Conservation (phyloP, 495 filamentous ascomycete genomes). For the Bacidia rubella region DNA sequence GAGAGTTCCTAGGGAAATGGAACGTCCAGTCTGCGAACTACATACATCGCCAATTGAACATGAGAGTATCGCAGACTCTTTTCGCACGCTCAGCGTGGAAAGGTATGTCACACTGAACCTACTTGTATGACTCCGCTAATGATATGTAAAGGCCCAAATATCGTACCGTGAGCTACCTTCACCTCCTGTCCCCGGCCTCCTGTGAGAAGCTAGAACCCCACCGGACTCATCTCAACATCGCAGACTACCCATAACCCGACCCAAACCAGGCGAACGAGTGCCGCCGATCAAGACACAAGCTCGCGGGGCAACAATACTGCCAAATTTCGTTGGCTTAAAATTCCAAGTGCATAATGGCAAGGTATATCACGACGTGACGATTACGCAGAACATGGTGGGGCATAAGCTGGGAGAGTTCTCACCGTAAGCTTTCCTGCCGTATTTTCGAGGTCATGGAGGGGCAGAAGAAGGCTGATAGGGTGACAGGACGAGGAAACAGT, state of each 20-base stretch:
- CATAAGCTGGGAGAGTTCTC: slow-evolving; percentile 95
- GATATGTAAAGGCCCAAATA: slow-evolving; percentile 36
- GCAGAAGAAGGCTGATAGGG: background rate
- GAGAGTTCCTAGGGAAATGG: too few species aligned
- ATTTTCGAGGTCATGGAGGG: background rate
- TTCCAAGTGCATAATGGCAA: slow-evolving; percentile 97
- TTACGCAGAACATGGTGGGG: slow-evolving; percentile 97
- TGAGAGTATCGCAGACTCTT: slow-evolving; percentile 49
- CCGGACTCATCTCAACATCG: background rate
- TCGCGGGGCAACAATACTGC: slow-evolving; percentile 82
- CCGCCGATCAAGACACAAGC: slow-evolving; percentile 80
- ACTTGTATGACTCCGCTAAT: too few species aligned
- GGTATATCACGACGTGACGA: slow-evolving; percentile 70
- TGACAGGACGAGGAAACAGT: slow-evolving; percentile 59
- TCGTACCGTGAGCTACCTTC: slow-evolving; percentile 34
- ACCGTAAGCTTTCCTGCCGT: slow-evolving; percentile 43
- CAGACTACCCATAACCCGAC: slow-evolving; percentile 33
- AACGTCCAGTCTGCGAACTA: too few species aligned
- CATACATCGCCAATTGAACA: too few species aligned
- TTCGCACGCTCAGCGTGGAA: slow-evolving; percentile 63
- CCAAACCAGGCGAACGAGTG: slow-evolving; percentile 45
- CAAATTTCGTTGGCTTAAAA: slow-evolving; percentile 84
- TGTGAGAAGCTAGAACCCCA: background rate
- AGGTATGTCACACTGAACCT: slow-evolving; percentile 36
- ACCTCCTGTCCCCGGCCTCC: background rate